These are phyloP conservation scores for Gelatoporia subvermispora DNA, from an alignment of 768 basidiomycete genomes.

Conservation along the genomic window DNA sequence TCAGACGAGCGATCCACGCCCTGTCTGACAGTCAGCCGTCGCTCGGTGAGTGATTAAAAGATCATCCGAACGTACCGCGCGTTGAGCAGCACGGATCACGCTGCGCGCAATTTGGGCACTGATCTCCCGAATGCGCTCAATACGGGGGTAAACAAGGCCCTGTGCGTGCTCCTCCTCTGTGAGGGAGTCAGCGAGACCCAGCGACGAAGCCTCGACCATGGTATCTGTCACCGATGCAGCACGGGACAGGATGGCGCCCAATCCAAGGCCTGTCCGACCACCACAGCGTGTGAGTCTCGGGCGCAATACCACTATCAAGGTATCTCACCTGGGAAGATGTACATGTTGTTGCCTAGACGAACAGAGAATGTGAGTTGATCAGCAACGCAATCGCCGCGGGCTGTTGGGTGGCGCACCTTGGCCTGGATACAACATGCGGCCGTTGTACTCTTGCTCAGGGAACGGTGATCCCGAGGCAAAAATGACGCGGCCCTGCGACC, in stretches of 20 bases:
- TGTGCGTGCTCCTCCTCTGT: slow-evolving; percentile 59
- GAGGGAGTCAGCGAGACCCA: slow-evolving; percentile 73
- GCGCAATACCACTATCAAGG: too few species aligned
- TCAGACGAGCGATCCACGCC: slow-evolving; percentile 24
- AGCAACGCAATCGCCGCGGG: not conserved
- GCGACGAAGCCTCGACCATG: slow-evolving; percentile 86
- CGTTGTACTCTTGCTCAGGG: slow-evolving; percentile 52
- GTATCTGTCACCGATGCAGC: slow-evolving; percentile 69
- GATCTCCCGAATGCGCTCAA: slow-evolving; percentile 84
- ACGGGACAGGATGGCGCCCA: slow-evolving; percentile 69
- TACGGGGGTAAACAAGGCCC: slow-evolving; percentile 77
- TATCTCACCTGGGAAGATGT: slow-evolving; percentile 62
- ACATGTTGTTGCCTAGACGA: slow-evolving; percentile 76
- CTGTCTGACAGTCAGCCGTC: slow-evolving; percentile 11
- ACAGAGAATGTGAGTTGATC: not conserved
- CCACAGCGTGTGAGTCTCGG: not conserved
- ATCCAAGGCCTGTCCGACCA: slow-evolving; percentile 54
- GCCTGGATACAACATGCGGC: slow-evolving; percentile 61
- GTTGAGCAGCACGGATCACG: slow-evolving; percentile 80
- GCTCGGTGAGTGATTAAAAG: not conserved
- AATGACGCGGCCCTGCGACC: slow-evolving; percentile 70
- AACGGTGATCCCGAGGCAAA: slow-evolving; percentile 92
- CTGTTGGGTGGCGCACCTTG: slow-evolving; percentile 42
- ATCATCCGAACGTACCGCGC: slow-evolving; percentile 43
- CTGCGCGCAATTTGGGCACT: slow-evolving; percentile 65